Evolutionary conservation across 2,329 filamentous ascomycete species (phyloP), one percentile per base, ranked within the genome.

Genomic region (Remersonia thermophila): DNA sequence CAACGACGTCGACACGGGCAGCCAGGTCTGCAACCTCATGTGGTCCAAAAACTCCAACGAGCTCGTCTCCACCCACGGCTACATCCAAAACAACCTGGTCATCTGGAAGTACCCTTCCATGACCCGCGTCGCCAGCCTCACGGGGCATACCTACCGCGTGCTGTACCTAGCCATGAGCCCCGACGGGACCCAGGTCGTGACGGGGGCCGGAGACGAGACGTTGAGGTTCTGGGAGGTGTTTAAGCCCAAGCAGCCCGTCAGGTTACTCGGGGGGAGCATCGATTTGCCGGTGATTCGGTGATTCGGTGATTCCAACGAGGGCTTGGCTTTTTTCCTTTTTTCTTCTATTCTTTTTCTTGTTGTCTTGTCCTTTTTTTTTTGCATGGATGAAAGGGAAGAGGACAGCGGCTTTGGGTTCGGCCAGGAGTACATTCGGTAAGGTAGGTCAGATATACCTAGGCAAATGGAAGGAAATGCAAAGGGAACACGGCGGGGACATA

Each of bases 101-200:
- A 85, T 98, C 37, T 98, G 91, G 91, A 98, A 98, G 55, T 98
- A 98, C 54, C 91, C 91, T 1, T 87, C 81, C 47, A 96, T 98
- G 91, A 85, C 85, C 33, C 91, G 96, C 56, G 86, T 98, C 7
- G 89, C 85, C 28, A 93, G 84, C 47, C 66, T 98, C 31, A 98
- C 91, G 0, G 91, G 91, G 1, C 91, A 98, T 57, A 98, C 91
- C 1, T 96, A 93, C 59, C 81, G 91, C 52, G 91, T 98, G 10
- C 68, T 98, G 3, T 98, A 96, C 56, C 69, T 98, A 35, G 87
- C 87, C 23, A 96, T 96, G 86, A 95, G 87, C 53, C 91, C 91
- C 1, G 89, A 96, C 53, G 91, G 91, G 13, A 77, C 87, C 48
- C 83, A 85, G 3, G 83, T 98, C 14, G 91, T 96, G 10, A 98